Evolutionary conservation across 306 rosid species (phyloP).

Genomic region (Argentina anserina): DNA sequence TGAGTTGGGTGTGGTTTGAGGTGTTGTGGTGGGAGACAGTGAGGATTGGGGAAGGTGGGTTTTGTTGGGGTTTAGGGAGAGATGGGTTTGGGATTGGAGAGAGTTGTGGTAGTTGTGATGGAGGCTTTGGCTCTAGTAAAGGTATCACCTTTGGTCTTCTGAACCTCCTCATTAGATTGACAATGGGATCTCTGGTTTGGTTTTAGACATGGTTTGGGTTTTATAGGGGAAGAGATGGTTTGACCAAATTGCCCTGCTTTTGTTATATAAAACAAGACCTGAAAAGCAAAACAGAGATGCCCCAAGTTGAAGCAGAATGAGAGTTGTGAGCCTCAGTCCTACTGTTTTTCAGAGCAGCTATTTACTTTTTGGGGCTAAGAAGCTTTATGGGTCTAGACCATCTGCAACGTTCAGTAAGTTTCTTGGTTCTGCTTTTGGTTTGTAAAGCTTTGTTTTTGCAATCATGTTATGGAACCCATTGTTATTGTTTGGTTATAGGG

Average conservation of each 20-base stretch:
- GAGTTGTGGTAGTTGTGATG: slow-evolving; percentile 17
- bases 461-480: neutral
- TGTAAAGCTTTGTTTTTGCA: neutral
- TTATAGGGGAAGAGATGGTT: neutral
- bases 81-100: slow-evolving; percentile 55
- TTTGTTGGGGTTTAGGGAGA: slow-evolving; percentile 43
- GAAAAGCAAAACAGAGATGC: neutral
- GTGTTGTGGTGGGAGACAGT: slow-evolving; percentile 43
- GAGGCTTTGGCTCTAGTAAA: slow-evolving; percentile 18
- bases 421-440: neutral
- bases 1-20: slow-evolving; percentile 49
- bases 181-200: neutral
- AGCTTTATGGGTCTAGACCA: slow-evolving; percentile 18
- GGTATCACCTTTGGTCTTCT: slow-evolving; percentile 32
- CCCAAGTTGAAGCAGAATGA: slow-evolving; percentile 20
- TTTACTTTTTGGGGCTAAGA: slow-evolving; percentile 16
- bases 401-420: slow-evolving; percentile 39
- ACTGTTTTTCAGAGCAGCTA: slow-evolving; percentile 11
- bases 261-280: neutral
- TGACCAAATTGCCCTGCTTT: neutral
- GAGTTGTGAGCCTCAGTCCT: slow-evolving; percentile 25
- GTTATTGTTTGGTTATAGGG: slow-evolving; percentile 20
- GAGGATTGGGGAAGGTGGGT: slow-evolving; percentile 38
- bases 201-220: neutral
- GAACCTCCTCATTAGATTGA: slow-evolving; percentile 34